Evolutionary conservation across 139 green algal genomes (phyloP), one percentile per base, ranked within the genome.

Genomic region (Astrephomene gubernaculifera): DNA sequence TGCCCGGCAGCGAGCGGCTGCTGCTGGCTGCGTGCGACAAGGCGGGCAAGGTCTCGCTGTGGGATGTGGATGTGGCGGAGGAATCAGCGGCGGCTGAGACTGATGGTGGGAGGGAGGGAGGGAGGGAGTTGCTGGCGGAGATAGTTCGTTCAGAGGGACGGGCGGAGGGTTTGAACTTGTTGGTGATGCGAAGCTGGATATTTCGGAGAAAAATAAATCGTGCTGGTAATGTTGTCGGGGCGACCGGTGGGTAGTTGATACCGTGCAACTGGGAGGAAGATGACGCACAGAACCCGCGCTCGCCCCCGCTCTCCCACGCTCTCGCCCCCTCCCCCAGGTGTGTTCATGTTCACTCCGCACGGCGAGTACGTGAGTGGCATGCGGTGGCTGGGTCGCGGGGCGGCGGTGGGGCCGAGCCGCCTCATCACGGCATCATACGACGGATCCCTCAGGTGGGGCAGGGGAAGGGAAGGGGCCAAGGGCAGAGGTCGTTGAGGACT

Each of bases 391-490:
- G 78, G 78, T 0, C n/a, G 38, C 1, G 63, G 65, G 19, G 83
- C 41, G 4, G 49, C 27, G 2, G 80, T 86, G 2, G 27, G 25
- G 6, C 72, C 81, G n/a, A 22, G 52, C 29, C 82, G 70, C 33
- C 90, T 97, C 64, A 79, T 94, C 57, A 95, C 89, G 0, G 74
- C 78, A 25, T 86, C 75, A 1, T 97, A 97, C 68, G 94, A 97
- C 80, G 94, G 94, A 39, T 92, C 86, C 0, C 57, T 96, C 35
- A 84, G 94, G 78, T 84, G 43, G 2, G 60, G 57, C 22, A 24
- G 14, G 49, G n/a, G n/a, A n/a, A n/a, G n/a, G n/a, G n/a, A n/a
- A 12, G 49, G 49, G 49, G 49, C 49, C 12, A 57, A 17, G 49
- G 49, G 49, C 49, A 25, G 49, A 12, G 12, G 49, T 17, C 14